Evolutionary conservation across 306 rosid genomes (phyloP).

Genomic region (Inga laurina): DNA sequence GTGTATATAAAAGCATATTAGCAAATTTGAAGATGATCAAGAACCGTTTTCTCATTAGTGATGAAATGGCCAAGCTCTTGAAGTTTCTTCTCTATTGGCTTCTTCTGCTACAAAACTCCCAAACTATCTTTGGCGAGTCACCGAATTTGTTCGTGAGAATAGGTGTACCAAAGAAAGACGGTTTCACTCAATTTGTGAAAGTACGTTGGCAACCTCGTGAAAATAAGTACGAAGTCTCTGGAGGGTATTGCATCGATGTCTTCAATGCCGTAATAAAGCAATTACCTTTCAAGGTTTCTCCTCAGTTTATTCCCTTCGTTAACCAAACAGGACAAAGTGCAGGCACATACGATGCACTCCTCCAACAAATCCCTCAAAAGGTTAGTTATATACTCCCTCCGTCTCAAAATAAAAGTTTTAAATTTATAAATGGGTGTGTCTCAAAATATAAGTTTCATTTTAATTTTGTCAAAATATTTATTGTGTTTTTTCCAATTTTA

Average conservation of each 20-base stretch:
- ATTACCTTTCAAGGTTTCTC: slow-evolving; percentile 33
- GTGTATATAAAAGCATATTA: neutral
- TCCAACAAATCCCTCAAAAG: slow-evolving; percentile 27
- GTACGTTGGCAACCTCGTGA: neutral
- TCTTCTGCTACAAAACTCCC: slow-evolving; percentile 6
- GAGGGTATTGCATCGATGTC: slow-evolving; percentile 46
- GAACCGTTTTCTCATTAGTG: neutral
- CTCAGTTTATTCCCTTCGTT: slow-evolving; percentile 17
- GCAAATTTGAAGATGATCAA: neutral
- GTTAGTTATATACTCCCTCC: neutral
- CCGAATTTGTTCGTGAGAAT: neutral
- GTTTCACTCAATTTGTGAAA: slow-evolving; percentile 35
- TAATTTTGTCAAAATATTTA: too few relatives aligned
- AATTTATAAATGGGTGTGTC: too few relatives aligned
- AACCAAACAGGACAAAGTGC: slow-evolving; percentile 4
- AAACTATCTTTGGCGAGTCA: neutral
- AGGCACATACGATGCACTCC: slow-evolving; percentile 34
- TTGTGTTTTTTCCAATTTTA: too few relatives aligned
- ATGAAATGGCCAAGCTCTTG: neutral
- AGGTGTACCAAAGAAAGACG: slow-evolving; percentile 39
- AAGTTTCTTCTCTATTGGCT: neutral
- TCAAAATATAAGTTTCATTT: too few relatives aligned
- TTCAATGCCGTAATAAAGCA: slow-evolving; percentile 21
- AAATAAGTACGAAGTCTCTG: slow-evolving; percentile 19
- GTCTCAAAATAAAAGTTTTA: too few relatives aligned